These are phyloP conservation scores for Epichloe elymi DNA, from an alignment of 2,329 filamentous ascomycete species.

Conservation along the genomic window DNA sequence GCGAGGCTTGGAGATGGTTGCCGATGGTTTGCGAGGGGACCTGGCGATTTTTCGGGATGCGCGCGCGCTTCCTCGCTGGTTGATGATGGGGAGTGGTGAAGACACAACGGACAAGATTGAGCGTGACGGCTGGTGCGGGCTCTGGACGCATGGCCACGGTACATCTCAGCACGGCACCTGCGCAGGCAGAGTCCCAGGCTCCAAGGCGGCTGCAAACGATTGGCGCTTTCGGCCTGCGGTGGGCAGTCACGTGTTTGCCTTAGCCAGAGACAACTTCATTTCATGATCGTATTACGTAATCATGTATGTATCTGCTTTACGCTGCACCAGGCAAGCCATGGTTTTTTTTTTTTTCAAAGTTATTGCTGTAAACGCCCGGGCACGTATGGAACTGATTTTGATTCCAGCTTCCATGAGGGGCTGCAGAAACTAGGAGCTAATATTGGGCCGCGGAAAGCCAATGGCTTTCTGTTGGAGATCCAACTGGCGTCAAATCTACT, in stretches of 20 bases:
- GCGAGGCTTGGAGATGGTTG: conserved; percentile 40
- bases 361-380: not conserved
- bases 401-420: not conserved
- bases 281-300: not conserved
- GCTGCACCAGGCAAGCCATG: not conserved
- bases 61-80: conserved; percentile 33
- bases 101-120: conserved; percentile 37
- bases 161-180: conserved; percentile 31
- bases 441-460: not conserved
- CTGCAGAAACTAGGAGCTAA: not conserved
- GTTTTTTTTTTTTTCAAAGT: not conserved
- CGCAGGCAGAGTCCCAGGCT: conserved; percentile 15
- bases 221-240: conserved; percentile 7
- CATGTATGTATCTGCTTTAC: not conserved
- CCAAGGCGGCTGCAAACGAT: conserved; percentile 9
- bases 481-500: not conserved
- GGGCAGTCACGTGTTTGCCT: not conserved
- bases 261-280: not conserved
- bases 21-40: conserved; percentile 46
- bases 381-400: not conserved
- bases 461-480: not conserved
- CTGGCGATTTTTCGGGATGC: conserved; percentile 50
- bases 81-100: conserved; percentile 41
- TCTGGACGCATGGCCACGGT: conserved; percentile 23
- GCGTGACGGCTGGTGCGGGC: conserved; percentile 34